Percentiles rank a stretch among this genome's conserved stretches.
Evolutionary conservation across 177 flowering plant species (phyloP).

Genomic region (Vitis hybrid): DNA sequence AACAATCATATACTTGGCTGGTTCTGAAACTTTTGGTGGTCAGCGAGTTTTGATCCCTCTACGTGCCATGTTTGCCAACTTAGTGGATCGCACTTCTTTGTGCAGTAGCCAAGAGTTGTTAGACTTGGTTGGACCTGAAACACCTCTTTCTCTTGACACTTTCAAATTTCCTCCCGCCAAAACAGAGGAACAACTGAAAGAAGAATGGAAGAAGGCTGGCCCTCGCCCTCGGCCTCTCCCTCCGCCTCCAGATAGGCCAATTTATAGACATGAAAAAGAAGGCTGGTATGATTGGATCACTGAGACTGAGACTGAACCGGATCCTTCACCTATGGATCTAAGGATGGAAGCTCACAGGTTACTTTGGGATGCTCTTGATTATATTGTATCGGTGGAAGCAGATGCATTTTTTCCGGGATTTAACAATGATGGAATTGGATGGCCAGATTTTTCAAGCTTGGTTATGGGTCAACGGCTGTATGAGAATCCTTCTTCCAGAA

Average conservation of each 20-base stretch:
- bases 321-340: slow-evolving; percentile 66
- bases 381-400: slow-evolving; percentile 87
- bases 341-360: slow-evolving; percentile 85
- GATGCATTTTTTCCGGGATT: slow-evolving; percentile 97
- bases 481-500: slow-evolving; percentile 70
- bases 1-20: slow-evolving; percentile 81
- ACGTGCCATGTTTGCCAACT: slow-evolving; percentile 81
- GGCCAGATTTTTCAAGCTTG: slow-evolving; percentile 90
- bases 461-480: slow-evolving; percentile 95
- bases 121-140: slow-evolving; percentile 67
- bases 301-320: slow-evolving; percentile 76
- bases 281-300: slow-evolving; percentile 99
- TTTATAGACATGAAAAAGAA: slow-evolving; percentile 91
- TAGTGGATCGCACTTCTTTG: slow-evolving; percentile 77
- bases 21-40: slow-evolving; percentile 93
- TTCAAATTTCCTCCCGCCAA: slow-evolving; percentile 46
- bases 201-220: slow-evolving; percentile 90
- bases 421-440: slow-evolving; percentile 79
- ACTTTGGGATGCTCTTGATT: slow-evolving; percentile 96
- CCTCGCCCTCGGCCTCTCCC: slow-evolving; percentile 99
- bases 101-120: slow-evolving; percentile 72
- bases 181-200: slow-evolving; percentile 56
- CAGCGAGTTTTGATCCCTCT: slow-evolving; percentile 86
- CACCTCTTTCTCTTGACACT: slow-evolving; percentile 44
- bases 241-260: slow-evolving; percentile 94